These are phyloP conservation scores for Tephrocybe sp. DNA, from an alignment of 768 basidiomycete genomes.

Conservation along the genomic window DNA sequence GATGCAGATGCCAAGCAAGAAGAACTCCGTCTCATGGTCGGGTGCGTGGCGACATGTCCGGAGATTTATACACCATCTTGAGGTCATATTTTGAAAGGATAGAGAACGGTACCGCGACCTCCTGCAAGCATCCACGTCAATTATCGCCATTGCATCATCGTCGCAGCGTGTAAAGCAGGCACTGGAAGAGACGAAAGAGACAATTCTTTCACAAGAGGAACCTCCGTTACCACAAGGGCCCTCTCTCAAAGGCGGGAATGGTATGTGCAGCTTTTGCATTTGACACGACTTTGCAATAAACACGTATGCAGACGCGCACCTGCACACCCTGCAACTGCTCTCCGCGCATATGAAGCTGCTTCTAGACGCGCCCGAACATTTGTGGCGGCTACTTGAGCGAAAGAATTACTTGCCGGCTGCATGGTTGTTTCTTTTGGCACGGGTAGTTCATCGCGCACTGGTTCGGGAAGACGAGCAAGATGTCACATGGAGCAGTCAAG, in stretches of 20 bases:
- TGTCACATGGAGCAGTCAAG: slow-evolving; percentile 54
- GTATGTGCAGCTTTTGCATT: slow-evolving; percentile 28
- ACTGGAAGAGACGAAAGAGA: slow-evolving; percentile 57
- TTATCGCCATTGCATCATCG: slow-evolving; percentile 71
- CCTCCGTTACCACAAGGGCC: slow-evolving; percentile 41
- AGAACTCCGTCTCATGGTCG: slow-evolving; percentile 86
- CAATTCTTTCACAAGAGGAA: slow-evolving; percentile 47
- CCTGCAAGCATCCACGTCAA: slow-evolving; percentile 81
- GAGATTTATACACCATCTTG: slow-evolving; percentile 11
- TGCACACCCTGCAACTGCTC: slow-evolving; percentile 67
- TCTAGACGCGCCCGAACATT: slow-evolving; percentile 86
- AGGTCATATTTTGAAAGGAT: slow-evolving; percentile 49
- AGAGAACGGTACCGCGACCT: slow-evolving; percentile 91
- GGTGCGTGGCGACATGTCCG: slow-evolving; percentile 54
- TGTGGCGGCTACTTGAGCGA: slow-evolving; percentile 84
- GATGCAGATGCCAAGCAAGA: slow-evolving; percentile 88
- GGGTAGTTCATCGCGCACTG: slow-evolving; percentile 80
- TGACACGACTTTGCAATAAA: not conserved
- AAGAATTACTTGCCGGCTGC: slow-evolving; percentile 80
- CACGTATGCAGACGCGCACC: slow-evolving; percentile 52
- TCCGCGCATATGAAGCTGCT: slow-evolving; percentile 91
- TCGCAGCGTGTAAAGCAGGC: slow-evolving; percentile 63
- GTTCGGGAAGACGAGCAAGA: slow-evolving; percentile 62
- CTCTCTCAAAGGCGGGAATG: slow-evolving; percentile 36
- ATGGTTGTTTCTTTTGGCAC: slow-evolving; percentile 82